These are phyloP conservation scores for Cymbidium sinense DNA, from an alignment of 106 monocot species.

Conservation along the genomic window DNA sequence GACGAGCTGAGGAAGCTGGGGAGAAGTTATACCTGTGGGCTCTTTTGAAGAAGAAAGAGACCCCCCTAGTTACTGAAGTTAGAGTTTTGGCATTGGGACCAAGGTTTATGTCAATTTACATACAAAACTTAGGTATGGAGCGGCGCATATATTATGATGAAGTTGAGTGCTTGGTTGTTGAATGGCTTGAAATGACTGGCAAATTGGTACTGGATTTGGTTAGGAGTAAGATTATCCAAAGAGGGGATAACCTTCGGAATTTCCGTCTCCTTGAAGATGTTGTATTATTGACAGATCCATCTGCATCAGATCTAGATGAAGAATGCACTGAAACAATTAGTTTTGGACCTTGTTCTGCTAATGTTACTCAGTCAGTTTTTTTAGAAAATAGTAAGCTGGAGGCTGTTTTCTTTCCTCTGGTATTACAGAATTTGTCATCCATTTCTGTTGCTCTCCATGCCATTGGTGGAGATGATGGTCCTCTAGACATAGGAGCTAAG, in stretches of 20 bases:
- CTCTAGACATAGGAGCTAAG: conserved; percentile 45
- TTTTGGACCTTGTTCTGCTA: not conserved
- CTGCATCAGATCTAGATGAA: conserved; percentile 1
- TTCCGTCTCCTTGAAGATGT: conserved; percentile 36
- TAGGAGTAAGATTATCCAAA: conserved; percentile 17
- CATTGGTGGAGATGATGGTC: conserved; percentile 53
- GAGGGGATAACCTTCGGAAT: conserved; percentile 19
- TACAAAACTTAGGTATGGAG: conserved; percentile 47
- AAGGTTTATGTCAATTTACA: conserved; percentile 67
- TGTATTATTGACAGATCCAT: conserved; percentile 34
- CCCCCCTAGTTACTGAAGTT: conserved; percentile 40
- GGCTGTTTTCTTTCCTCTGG: conserved; percentile 39
- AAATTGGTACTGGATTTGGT: conserved; percentile 45
- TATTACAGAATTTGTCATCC: conserved; percentile 27
- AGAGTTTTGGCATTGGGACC: conserved; percentile 61
- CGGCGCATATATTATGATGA: conserved; percentile 57
- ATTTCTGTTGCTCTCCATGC: conserved; percentile 59
- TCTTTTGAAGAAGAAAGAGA: conserved; percentile 73
- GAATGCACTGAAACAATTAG: conserved; percentile 12
- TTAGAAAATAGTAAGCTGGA: conserved; percentile 9
- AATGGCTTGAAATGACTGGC: conserved; percentile 48
- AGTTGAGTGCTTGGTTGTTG: conserved; percentile 38
- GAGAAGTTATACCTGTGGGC: conserved; percentile 74
- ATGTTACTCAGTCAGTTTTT: not conserved
- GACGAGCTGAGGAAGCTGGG: conserved; percentile 77